Conservation (phyloP, 1,284 basidiomycete species). For the Melampsora medusae region DNA sequence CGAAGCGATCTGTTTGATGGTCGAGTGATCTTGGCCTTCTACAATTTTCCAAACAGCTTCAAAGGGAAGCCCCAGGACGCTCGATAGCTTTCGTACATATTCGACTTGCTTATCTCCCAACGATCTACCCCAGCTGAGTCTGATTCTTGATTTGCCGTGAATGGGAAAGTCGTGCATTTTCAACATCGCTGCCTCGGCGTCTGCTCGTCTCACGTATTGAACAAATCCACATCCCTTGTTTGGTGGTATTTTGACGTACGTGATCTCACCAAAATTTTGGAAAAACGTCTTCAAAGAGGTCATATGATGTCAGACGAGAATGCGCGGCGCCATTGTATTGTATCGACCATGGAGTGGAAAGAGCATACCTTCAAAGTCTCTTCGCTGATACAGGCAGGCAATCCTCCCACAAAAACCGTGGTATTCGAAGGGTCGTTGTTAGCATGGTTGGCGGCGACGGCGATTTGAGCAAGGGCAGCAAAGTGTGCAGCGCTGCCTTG, state of each 20-base stretch:
- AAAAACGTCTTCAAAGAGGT: conserved; percentile 64
- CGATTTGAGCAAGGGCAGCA: conserved; percentile 69
- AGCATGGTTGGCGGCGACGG: conserved; percentile 29
- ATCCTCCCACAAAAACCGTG: conserved; percentile 84
- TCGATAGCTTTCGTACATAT: conserved; percentile 33
- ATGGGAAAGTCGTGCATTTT: conserved; percentile 95
- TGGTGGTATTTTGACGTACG: conserved; percentile 91
- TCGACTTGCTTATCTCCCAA: conserved; percentile 51
- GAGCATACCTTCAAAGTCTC: conserved; percentile 68
- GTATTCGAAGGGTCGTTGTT: conserved; percentile 81
- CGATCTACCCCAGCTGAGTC: conserved; percentile 81
- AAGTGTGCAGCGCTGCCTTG: conserved; percentile 60
- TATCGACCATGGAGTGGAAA: not conserved
- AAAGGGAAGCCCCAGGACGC: conserved; percentile 23
- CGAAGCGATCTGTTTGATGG: conserved; percentile 37
- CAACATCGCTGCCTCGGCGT: conserved; percentile 87
- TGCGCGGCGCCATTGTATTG: no score
- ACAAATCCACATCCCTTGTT: conserved; percentile 95
- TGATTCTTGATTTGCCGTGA: conserved; percentile 76
- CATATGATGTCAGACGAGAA: not conserved
- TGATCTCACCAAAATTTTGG: conserved; percentile 82
- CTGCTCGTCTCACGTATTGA: conserved; percentile 83
- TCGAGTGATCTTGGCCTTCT: conserved; percentile 34
- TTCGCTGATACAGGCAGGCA: conserved; percentile 79
- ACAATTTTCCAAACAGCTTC: conserved; percentile 44